Conservation (phyloP, 352 stramenopile species). For the Globisporangium cylindrosporum region DNA sequence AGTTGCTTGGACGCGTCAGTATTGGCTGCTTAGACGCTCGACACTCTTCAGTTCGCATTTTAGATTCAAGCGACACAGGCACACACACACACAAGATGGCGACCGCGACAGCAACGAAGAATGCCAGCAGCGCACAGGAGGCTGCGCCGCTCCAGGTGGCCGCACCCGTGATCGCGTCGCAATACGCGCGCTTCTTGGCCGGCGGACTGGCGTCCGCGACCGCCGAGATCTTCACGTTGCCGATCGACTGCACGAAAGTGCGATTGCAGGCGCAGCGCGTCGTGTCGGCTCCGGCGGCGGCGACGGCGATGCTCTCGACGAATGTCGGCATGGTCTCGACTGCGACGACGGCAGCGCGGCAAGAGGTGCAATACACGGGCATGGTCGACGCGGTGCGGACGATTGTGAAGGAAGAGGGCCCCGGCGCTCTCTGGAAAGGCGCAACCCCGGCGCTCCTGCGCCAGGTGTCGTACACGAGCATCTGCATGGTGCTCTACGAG, state of each 20-base stretch:
- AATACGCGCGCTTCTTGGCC: constrained; percentile 69
- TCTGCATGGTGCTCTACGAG: constrained; percentile 85
- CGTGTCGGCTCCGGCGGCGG: constrained; percentile 19
- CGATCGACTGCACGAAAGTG: constrained; percentile 87
- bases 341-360: constrained; percentile 9
- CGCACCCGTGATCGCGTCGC: constrained; percentile 28
- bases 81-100: constrained; percentile 24
- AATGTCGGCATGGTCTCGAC: constrained; percentile 24
- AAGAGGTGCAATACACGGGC: constrained; percentile 55
- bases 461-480: constrained; percentile 86
- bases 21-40: too few species aligned
- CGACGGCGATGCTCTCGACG: constrained; percentile 16
- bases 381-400: constrained; percentile 71
- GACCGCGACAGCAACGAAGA: constrained; percentile 20
- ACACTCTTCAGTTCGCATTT: background rate
- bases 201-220: constrained; percentile 64
- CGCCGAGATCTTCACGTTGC: constrained; percentile 78
- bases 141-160: constrained; percentile 32
- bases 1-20: background rate
- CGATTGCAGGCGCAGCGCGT: constrained; percentile 74
- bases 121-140: constrained; percentile 18
- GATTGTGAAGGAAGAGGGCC: constrained; percentile 69
- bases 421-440: constrained; percentile 70
- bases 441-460: constrained; percentile 72
- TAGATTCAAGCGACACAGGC: background rate